Conservation (phyloP, 1,284 basidiomycete species). For the Somion occarium region DNA sequence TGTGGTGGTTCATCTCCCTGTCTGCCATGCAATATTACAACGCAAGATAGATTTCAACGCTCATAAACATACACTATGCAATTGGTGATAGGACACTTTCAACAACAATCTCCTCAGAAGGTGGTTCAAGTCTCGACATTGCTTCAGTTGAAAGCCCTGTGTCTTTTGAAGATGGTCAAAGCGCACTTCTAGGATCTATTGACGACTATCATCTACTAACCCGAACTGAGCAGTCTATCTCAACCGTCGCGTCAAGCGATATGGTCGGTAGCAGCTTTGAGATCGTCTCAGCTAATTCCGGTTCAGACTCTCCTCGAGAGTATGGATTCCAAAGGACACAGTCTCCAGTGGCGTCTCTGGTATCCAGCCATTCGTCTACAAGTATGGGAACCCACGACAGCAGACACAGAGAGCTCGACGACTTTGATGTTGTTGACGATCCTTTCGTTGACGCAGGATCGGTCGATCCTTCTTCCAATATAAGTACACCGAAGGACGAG, state of each 20-base stretch:
- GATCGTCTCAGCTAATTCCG: background rate
- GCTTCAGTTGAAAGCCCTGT: too few species aligned
- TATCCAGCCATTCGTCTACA: background rate
- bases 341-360: background rate
- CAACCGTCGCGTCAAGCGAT: background rate
- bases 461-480: background rate
- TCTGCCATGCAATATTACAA: background rate
- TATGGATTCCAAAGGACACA: background rate
- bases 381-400: background rate
- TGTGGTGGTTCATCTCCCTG: background rate
- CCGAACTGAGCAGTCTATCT: background rate
- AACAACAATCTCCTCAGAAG: background rate
- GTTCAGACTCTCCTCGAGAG: background rate
- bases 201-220: background rate
- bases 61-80: slow-evolving; percentile 5
- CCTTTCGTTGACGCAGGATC: too few species aligned
- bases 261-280: background rate
- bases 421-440: background rate
- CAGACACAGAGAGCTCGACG: too few species aligned
- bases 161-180: background rate
- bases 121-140: background rate
- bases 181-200: background rate
- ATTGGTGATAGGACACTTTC: background rate
- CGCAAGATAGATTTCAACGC: background rate
- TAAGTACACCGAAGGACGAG: background rate